Evolutionary conservation across 495 filamentous ascomycete species (phyloP).

Genomic region (Podospora sp.): DNA sequence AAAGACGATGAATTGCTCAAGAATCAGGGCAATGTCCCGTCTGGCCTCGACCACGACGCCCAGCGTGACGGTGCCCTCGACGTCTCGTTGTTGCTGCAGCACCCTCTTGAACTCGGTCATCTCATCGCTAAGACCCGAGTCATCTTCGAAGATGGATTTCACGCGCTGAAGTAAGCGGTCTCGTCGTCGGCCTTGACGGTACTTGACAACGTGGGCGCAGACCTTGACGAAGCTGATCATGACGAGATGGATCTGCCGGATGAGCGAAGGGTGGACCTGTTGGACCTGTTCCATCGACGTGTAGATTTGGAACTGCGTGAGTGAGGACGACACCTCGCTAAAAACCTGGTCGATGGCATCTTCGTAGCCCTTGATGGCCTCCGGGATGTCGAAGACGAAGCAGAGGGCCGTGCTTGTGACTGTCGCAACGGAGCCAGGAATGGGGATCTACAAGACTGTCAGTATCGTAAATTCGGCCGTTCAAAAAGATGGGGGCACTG

Average conservation of each 20-base stretch:
- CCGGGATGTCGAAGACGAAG: constrained; percentile 26
- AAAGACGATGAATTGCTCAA: not conserved
- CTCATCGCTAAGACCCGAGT: constrained; percentile 16
- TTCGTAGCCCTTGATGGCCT: constrained; percentile 21
- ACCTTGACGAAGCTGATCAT: constrained; percentile 25
- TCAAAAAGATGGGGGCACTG: too few relatives aligned
- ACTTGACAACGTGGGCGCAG: constrained; percentile 24
- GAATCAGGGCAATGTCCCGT: too few relatives aligned
- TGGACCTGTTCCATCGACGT: constrained; percentile 9
- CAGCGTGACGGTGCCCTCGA: constrained; percentile 13
- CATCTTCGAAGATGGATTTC: constrained; percentile 23
- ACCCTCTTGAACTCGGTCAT: constrained; percentile 16
- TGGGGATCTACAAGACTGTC: constrained; percentile 8
- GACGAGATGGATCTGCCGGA: constrained; percentile 16
- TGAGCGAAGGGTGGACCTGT: constrained; percentile 5
- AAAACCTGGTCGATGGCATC: constrained; percentile 22
- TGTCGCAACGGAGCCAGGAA: constrained; percentile 13
- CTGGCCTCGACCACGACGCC: too few relatives aligned
- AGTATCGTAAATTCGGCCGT: not conserved
- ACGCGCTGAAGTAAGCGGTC: constrained; percentile 16
- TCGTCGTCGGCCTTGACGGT: constrained; percentile 20
- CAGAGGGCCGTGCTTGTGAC: constrained; percentile 16
- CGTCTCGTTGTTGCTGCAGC: constrained; percentile 21
- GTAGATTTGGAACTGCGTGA: constrained; percentile 25
- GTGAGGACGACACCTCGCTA: constrained; percentile 2